Conservation (phyloP, 106 monocot genomes). For the Chionographis japonica region DNA sequence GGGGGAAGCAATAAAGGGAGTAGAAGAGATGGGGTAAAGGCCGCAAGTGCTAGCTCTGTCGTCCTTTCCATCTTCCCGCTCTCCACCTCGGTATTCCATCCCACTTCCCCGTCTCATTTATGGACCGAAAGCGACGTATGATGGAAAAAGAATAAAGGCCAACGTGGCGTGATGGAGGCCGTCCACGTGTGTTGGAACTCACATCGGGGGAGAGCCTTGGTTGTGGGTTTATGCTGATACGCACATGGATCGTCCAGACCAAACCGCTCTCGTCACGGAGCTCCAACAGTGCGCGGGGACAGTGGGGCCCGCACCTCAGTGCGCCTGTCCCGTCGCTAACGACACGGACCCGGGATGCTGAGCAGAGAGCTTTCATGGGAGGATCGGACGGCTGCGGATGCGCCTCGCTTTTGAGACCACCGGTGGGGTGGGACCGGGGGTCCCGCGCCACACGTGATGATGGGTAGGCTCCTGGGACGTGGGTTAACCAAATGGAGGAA, state of each 20-base stretch:
- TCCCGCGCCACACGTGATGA: too few species aligned
- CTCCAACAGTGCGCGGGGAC: constrained; percentile 3
- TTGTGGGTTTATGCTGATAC: background rate
- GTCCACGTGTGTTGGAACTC: background rate
- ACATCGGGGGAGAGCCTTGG: background rate
- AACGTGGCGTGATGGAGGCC: background rate
- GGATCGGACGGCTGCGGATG: too few species aligned
- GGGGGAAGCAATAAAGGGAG: background rate
- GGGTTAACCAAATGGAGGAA: too few species aligned
- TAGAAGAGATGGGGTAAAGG: background rate
- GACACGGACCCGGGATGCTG: too few species aligned
- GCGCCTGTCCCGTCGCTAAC: background rate
- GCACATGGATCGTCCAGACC: background rate
- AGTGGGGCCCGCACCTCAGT: constrained; percentile 11
- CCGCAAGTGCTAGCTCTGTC: constrained; percentile 3
- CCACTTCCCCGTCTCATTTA: constrained; percentile 4
- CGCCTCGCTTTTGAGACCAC: too few species aligned
- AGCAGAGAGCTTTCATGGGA: too few species aligned
- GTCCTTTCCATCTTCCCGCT: constrained; percentile 15
- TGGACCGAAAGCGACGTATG: constrained; percentile 20
- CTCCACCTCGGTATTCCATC: constrained; percentile 5
- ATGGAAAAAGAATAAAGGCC: background rate
- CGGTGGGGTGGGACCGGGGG: too few species aligned
- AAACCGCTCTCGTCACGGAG: too few species aligned
- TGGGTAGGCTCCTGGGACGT: too few species aligned